Base-by-base conservation (phyloP, 2,329 filamentous ascomycete genomes). In the Nemania serpens region DNA sequence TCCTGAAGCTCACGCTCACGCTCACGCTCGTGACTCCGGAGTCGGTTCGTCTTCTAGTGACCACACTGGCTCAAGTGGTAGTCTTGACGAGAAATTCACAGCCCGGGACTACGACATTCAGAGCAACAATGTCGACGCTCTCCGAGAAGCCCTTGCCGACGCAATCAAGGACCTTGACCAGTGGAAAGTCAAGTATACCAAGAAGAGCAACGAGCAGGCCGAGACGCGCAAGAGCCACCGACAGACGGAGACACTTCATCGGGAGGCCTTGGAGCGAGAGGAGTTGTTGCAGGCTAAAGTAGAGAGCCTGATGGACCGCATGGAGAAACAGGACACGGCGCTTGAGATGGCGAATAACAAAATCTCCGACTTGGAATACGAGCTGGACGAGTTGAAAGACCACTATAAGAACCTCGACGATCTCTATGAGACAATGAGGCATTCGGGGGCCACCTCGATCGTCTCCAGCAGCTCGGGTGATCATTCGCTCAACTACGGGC, bases 21-120 rank as follows among this genome's bases (percentile, higher is more conserved):
- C 61, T 56, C 55, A 57, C 34, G 60, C 50, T 51, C 64, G 66
- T 39, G 70, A 72, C 61, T 72, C 70, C 29, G 70, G 70, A 49
- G 51, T 72, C 39, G 70, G 70, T 64, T 72, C 70, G 61, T 72
- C 66, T 55, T 71, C 69, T 51, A 72, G 69, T 69, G 69, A 67
- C 34, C 68, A 70, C 46, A 66, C 66, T 64, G 68, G 69, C 50
- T 53, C 63, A 53, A 69, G 69, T 58, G 67, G 69, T 60, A 71
- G 66, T 65, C 64, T 66, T 70, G 70, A 72, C 64, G 68, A 69
- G 45, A 66, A 62, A 59, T 71, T 71, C 53, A 65, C 63, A 48
- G 59, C 45, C 33, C 56, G 56, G 42, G 63, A 65, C 50, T 63
- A 60, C 47, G 36, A 65, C 39, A 51, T 63, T 4, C 63, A 65